A percentile compares a stretch with the other conserved stretches of the same genome.
Conservation (phyloP, 2,329 filamentous ascomycete species). For the Trichoderma arundinaceum region DNA sequence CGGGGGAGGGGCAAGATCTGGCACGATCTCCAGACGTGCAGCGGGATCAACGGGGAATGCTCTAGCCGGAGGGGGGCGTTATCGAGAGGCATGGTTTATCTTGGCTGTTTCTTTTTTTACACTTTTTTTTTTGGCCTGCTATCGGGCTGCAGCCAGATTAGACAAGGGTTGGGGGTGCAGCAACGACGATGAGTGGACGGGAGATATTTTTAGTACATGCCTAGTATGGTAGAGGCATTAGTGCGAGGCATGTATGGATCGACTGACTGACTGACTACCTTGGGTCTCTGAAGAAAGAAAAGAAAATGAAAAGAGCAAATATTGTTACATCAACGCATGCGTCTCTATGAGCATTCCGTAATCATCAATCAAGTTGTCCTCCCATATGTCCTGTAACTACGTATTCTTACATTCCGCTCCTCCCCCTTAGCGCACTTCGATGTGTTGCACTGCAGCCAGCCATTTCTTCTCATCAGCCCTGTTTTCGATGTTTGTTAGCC, state of each 20-base stretch:
- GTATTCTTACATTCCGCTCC: not conserved
- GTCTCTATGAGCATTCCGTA: not conserved
- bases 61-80: constrained; percentile 15
- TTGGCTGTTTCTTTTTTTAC: not conserved
- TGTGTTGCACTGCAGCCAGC: constrained; percentile 38
- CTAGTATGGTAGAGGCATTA: not conserved
- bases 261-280: too few species aligned
- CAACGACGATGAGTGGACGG: constrained; percentile 10
- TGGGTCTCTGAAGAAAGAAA: too few species aligned
- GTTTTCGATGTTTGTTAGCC: not conserved
- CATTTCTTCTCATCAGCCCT: constrained; percentile 41
- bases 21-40: constrained; percentile 25
- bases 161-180: constrained; percentile 8
- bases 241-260: too few species aligned
- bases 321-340: not conserved
- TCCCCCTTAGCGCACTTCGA: constrained; percentile 33
- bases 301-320: not conserved
- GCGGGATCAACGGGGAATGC: constrained; percentile 8
- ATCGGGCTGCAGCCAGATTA: constrained; percentile 16
- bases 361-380: not conserved
- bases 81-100: constrained; percentile 6
- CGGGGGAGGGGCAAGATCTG: not conserved
- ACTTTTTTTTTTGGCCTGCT: not conserved
- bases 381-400: not conserved
- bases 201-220: not conserved